phyloP scores from a whole-genome alignment of 2,329 filamentous ascomycete species.

The Alternaria atra region DNA sequence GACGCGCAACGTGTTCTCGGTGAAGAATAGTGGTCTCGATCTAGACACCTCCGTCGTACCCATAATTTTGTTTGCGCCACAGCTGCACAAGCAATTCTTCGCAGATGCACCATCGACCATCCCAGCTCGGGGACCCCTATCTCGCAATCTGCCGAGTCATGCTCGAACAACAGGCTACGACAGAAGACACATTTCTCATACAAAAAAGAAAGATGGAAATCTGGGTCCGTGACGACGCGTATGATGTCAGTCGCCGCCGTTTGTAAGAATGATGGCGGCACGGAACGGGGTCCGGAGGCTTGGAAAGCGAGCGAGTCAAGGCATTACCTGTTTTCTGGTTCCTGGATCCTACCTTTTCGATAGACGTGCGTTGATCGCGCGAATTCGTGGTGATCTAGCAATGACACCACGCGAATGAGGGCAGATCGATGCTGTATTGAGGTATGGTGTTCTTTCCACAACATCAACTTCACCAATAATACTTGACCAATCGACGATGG shows the following conservation, averaged over 20 bases:
- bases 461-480: background rate
- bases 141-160: slow-evolving; percentile 6
- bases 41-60: slow-evolving; percentile 1
- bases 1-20: background rate
- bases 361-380: slow-evolving; percentile 11
- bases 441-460: background rate
- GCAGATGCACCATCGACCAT: slow-evolving; percentile 2
- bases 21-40: background rate
- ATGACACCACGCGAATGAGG: slow-evolving; percentile 6
- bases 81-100: slow-evolving; percentile 11
- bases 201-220: slow-evolving; percentile 6
- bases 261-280: slow-evolving; percentile 12
- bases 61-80: slow-evolving; percentile 16
- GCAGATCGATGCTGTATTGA: background rate
- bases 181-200: slow-evolving; percentile 1
- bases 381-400: slow-evolving; percentile 13
- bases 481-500: slow-evolving; percentile 6
- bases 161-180: background rate
- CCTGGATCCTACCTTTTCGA: slow-evolving; percentile 13
- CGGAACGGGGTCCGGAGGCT: slow-evolving; percentile 13
- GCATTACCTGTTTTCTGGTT: slow-evolving; percentile 25
- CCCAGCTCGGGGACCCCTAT: slow-evolving; percentile 1
- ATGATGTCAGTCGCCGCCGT: slow-evolving; percentile 27
- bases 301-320: slow-evolving; percentile 7
- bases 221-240: slow-evolving; percentile 23